Percentiles rank a stretch among this genome's conserved stretches.
Evolutionary conservation across 148 eudicot genomes (phyloP).

Genomic region (Polygonum maritimum): DNA sequence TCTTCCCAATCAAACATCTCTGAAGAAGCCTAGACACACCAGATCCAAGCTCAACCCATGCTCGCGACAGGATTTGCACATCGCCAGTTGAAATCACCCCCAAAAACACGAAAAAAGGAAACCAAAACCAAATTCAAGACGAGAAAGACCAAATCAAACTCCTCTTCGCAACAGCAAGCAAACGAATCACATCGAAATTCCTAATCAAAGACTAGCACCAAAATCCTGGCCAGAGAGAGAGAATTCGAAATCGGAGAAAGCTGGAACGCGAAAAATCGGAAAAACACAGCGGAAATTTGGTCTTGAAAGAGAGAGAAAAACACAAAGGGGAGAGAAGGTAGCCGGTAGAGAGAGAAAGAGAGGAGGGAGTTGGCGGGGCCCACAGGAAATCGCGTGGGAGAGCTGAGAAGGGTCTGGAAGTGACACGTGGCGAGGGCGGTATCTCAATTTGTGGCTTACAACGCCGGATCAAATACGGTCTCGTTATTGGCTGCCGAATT

Average conservation of each 20-base stretch:
- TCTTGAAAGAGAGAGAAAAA: background rate
- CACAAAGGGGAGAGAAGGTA: background rate
- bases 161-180: background rate
- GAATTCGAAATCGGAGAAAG: background rate
- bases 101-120: background rate
- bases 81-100: slow-evolving; percentile 8
- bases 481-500: background rate
- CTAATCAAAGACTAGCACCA: background rate
- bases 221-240: background rate
- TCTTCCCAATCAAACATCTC: slow-evolving; percentile 93
- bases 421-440: slow-evolving; percentile 7
- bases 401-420: background rate
- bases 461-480: slow-evolving; percentile 4
- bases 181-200: background rate
- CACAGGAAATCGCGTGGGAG: background rate
- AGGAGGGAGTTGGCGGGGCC: background rate
- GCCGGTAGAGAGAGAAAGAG: slow-evolving; percentile 3
- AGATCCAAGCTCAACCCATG: slow-evolving; percentile 19
- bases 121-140: background rate
- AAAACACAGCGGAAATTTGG: background rate
- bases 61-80: slow-evolving; percentile 14
- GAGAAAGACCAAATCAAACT: no score
- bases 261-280: background rate
- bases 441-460: slow-evolving; percentile 11
- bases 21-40: slow-evolving; percentile 15